Evolutionary conservation across 257 asterid genomes (phyloP).

Genomic region (Solanum chilense): DNA sequence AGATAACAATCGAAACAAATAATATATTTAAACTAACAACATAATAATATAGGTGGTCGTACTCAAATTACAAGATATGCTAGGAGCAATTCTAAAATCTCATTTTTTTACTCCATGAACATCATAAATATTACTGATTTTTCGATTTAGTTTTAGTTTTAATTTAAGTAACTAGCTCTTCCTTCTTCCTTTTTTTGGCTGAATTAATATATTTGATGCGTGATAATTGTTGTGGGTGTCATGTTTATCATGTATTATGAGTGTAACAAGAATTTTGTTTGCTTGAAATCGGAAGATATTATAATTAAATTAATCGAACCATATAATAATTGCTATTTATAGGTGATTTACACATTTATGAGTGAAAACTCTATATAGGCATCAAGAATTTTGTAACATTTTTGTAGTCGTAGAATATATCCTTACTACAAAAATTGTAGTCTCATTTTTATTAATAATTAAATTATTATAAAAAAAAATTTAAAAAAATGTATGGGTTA

Average conservation of each 20-base stretch:
- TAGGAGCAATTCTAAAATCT: not conserved
- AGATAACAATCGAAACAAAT: no score
- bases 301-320: not conserved
- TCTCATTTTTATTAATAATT: no score
- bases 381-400: no score
- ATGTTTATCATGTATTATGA: not conserved
- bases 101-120: not conserved
- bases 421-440: not conserved
- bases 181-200: not conserved
- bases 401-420: no score
- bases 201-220: not conserved
- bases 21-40: not conserved
- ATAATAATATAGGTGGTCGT: constrained; percentile 20
- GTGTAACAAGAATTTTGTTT: not conserved
- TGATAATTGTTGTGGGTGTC: not conserved
- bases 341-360: not conserved
- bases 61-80: constrained; percentile 35
- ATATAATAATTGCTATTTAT: no score
- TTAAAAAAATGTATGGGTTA: no score
- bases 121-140: not conserved
- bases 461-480: no score
- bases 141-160: not conserved
- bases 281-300: not conserved
- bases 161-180: not conserved
- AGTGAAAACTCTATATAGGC: not conserved